Conservation (phyloP, 768 basidiomycete species). For the Scleroderma bovista region DNA sequence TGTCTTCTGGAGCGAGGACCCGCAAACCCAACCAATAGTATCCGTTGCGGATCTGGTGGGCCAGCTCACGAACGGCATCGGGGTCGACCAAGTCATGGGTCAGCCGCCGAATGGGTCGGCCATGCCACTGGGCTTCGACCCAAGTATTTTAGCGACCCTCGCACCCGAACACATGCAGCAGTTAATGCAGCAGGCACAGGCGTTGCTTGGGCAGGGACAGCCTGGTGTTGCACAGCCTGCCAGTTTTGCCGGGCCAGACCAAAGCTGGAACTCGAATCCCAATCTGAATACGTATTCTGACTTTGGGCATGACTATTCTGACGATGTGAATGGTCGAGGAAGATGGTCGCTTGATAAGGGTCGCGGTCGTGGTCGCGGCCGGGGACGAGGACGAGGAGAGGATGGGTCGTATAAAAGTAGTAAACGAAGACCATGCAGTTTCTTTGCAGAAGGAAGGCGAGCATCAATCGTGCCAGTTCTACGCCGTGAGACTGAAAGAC, state of each 20-base stretch:
- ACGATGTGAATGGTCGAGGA: conserved; percentile 38
- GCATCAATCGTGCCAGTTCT: conserved; percentile 44
- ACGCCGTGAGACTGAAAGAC: conserved; percentile 24
- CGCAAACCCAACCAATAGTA: conserved; percentile 22
- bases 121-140: conserved; percentile 37
- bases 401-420: conserved; percentile 67
- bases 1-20: conserved; percentile 54
- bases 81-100: conserved; percentile 36
- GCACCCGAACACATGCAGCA: conserved; percentile 60
- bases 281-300: conserved; percentile 37
- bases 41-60: conserved; percentile 70
- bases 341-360: conserved; percentile 45
- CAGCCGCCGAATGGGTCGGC: conserved; percentile 27
- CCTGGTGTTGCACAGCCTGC: conserved; percentile 26
- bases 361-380: conserved; percentile 51
- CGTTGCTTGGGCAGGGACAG: conserved; percentile 26
- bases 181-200: conserved; percentile 44
- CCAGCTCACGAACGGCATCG: conserved; percentile 50
- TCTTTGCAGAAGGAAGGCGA: conserved; percentile 91
- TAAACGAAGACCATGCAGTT: conserved; percentile 88
- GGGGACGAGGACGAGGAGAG: conserved; percentile 51
- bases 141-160: conserved; percentile 36
- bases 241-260: conserved; percentile 33
- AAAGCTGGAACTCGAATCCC: conserved; percentile 37
- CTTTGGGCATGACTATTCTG: conserved; percentile 46